Evolutionary conservation across 2,329 filamentous ascomycete genomes (phyloP).

Genomic region (Albifimbria verrucaria): DNA sequence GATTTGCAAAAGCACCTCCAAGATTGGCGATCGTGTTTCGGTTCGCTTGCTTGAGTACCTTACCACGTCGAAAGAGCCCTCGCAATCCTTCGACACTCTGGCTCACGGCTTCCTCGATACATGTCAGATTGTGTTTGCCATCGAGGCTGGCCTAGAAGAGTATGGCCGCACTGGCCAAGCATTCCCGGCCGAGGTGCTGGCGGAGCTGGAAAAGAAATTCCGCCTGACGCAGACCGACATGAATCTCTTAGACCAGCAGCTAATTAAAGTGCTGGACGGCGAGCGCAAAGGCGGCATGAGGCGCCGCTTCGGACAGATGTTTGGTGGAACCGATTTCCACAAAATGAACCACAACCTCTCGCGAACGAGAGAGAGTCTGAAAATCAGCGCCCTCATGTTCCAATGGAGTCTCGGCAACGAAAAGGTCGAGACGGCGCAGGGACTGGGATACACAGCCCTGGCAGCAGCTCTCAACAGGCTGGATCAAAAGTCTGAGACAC

Average conservation of each 20-base stretch:
- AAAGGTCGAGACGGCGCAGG: constrained; percentile 56
- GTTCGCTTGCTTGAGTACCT: constrained; percentile 64
- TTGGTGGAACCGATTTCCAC: constrained; percentile 58
- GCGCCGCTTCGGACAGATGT: constrained; percentile 61
- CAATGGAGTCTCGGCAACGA: constrained; percentile 61
- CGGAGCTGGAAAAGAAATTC: constrained; percentile 64
- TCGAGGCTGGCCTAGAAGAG: constrained; percentile 62
- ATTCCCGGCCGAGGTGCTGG: constrained; percentile 57
- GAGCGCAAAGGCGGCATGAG: constrained; percentile 58
- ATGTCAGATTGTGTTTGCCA: constrained; percentile 63
- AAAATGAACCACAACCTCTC: constrained; percentile 55
- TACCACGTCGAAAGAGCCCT: constrained; percentile 51
- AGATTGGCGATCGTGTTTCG: constrained; percentile 60
- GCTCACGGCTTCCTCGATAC: constrained; percentile 66
- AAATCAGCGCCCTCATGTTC: constrained; percentile 62
- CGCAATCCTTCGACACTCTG: constrained; percentile 54
- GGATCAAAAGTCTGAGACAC: constrained; percentile 19
- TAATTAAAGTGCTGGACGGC: constrained; percentile 58
- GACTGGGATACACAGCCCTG: constrained; percentile 66
- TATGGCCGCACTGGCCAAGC: constrained; percentile 45
- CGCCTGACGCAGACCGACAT: constrained; percentile 60
- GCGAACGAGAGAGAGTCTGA: constrained; percentile 58
- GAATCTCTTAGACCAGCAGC: constrained; percentile 59
- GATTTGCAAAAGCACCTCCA: constrained; percentile 56
- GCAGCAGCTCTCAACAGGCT: constrained; percentile 57